Evolutionary conservation across 352 stramenopile genomes (phyloP), one percentile per base, ranked within the genome.

Genomic region (Pythium utonaiense): DNA sequence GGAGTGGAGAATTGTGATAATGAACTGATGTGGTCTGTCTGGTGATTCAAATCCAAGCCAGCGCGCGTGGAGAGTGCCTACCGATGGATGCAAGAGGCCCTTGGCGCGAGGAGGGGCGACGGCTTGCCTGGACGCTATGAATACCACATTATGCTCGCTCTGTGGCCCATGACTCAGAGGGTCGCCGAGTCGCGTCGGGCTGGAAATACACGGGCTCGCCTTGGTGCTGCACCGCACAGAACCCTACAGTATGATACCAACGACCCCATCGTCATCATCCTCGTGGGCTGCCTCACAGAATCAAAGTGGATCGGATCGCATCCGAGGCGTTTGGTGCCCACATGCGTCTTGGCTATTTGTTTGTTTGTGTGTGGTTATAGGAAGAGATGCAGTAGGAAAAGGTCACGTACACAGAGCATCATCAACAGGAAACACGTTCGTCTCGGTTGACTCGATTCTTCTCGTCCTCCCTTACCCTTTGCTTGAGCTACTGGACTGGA

Each of bases 1-100:
- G 31, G 41, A 30, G 58, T 5, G 12, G 50, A 8, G 41, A 28
- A 38, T 61, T 69, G 55, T 16, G 30, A 48, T 61, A 47, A 47
- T 47, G 40, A 47, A 27, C n/a, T 16, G 40, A 47, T 4, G n/a
- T 14, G 40, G 9, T n/a, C 6, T 22, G 40, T 3, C n/a, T n/a
- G n/a, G n/a, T n/a, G n/a, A 14, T 47, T 47, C 40, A 25, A 44
- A 47, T 33, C 9, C 40, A n/a, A 47, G 6, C 41, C n/a, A 21
- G 44, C 21, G 22, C 44, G 40, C 40, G 27, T n/a, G n/a, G n/a
- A n/a, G n/a, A n/a, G n/a, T n/a, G n/a, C n/a, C n/a, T n/a, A n/a
- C n/a, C 13, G 24, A 34, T 14, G 16, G 22, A 22, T 21, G 19
- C 12, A 13, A 34, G 44, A 34, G 27, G 34, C 24, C 44, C 13